Evolutionary conservation across 768 basidiomycete genomes (phyloP), one percentile per base, ranked within the genome.

Genomic region (Lactarius tabidus): DNA sequence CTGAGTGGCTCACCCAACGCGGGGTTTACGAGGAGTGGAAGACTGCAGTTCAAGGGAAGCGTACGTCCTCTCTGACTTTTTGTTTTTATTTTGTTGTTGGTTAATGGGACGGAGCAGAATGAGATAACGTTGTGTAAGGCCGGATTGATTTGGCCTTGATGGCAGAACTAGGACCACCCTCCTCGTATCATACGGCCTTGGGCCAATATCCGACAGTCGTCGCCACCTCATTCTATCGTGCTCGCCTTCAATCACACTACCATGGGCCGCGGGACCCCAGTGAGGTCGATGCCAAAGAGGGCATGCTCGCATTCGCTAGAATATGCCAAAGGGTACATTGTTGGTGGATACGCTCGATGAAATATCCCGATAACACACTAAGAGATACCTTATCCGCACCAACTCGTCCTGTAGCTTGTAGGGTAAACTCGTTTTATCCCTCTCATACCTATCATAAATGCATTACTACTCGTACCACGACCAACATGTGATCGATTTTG

Each of bases 1-100:
- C 63, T 51, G 23, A 38, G 6, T 64, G 63, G 57, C 53, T 64
- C 28, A 41, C 35, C 43, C 18, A 54, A 15, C 36, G 63, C 1
- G 23, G 33, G 29, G 57, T 59, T 31, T 64, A 53, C 39, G n/a
- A 53, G n/a, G 51, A 59, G 9, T 59, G 63, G 63, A 64, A 59
- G 28, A 28, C 29, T 23, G 26, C 2, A 18, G 63, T 55, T 20
- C 33, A 55, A 29, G 54, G 54, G 33, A 55, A 55, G n/a, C 54
- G 54, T 55, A 35, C 28, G 53, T 35, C 10, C 10, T 15, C 31
- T 6, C 29, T 0, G 26, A 18, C 15, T 9, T 10, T 14, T 20
- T 20, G 1, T 10, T 20, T 18, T 35, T 12, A 9, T 55, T n/a
- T 29, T 18, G 2, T 0, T 12, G 7, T 33, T 12, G 7, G 54